Percentiles rank a stretch among this genome's conserved stretches.
These are phyloP conservation scores for Ophiocordyceps robertsii DNA, from an alignment of 2,329 filamentous ascomycete genomes.

Conservation along the genomic window DNA sequence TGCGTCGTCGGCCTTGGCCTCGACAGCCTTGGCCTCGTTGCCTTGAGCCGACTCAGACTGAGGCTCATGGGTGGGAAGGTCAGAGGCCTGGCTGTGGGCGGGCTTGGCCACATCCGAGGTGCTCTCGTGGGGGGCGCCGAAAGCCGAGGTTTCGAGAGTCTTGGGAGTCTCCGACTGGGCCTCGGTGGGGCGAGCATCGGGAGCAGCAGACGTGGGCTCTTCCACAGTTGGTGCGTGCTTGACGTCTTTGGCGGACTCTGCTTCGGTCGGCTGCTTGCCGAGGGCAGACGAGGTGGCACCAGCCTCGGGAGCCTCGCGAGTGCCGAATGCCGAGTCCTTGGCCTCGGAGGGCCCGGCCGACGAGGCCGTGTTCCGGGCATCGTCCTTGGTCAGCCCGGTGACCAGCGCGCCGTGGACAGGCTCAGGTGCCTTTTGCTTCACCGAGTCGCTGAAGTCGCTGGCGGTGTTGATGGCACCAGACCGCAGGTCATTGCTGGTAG, in stretches of 20 bases:
- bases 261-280: not conserved
- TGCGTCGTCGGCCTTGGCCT: constrained; percentile 18
- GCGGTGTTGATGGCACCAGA: constrained; percentile 22
- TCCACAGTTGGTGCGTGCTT: too few relatives aligned
- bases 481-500: not conserved
- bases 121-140: not conserved
- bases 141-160: too few relatives aligned
- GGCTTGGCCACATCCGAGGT: not conserved
- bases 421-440: constrained; percentile 37
- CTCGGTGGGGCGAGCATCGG: not conserved
- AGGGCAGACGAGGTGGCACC: constrained; percentile 18
- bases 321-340: too few relatives aligned
- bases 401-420: constrained; percentile 24
- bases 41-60: not conserved
- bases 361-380: too few relatives aligned
- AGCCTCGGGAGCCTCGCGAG: too few relatives aligned
- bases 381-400: too few relatives aligned
- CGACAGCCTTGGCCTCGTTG: not conserved
- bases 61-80: not conserved
- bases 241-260: not conserved
- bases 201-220: not conserved
- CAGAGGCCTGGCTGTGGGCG: not conserved
- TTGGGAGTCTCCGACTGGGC: too few relatives aligned
- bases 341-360: too few relatives aligned
- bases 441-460: constrained; percentile 37